Evolutionary conservation across 257 asterid species (phyloP), one percentile per base, ranked within the genome.

Genomic region (Eucommia ulmoides): DNA sequence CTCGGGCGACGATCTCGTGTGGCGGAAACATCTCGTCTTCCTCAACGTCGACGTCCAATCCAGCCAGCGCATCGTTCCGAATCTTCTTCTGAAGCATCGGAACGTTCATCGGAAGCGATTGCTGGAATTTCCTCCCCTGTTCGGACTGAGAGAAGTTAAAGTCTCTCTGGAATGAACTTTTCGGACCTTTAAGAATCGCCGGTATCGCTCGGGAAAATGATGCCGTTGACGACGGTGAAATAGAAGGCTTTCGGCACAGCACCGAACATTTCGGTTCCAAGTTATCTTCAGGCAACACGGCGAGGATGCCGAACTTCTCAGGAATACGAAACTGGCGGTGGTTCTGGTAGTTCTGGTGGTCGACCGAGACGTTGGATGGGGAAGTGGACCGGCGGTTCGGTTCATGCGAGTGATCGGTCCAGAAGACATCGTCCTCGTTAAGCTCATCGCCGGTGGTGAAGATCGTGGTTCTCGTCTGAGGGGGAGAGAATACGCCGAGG

Each of bases 21-120:
- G 95, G 93, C 59, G 95, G 95, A 62, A 85, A 63, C 78, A 81
- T 73, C 74, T 76, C 93, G 53, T 82, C 93, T 12, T 22, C 80
- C 24, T 64, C 79, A 0, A 52, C 80, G 22, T 58, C 78, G 2
- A 23, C 16, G 25, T 79, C 88, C 51, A 33, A 61, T 22, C 61
- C 74, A 10, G 29, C 68, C 3, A 53, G 49, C 19, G 51, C 59
- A 3, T 61, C 65, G 26, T 64, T 72, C 60, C 50, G 54, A n/a
- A 12, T 41, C 62, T 77, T 79, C 25, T 70, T 68, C 53, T 74
- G 65, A 79, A 67, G 60, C 60, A 68, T 71, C 68, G 93, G 95
- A 1, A 85, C 78, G 33, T 75, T 82, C 67, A 85, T 59, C 45
- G 88, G 95, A 48, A 83, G 83, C 57, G 95, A 84, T 33, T 80